These are phyloP conservation scores for Osmanthus fragrans DNA, from an alignment of 257 asterid species.

Conservation along the genomic window DNA sequence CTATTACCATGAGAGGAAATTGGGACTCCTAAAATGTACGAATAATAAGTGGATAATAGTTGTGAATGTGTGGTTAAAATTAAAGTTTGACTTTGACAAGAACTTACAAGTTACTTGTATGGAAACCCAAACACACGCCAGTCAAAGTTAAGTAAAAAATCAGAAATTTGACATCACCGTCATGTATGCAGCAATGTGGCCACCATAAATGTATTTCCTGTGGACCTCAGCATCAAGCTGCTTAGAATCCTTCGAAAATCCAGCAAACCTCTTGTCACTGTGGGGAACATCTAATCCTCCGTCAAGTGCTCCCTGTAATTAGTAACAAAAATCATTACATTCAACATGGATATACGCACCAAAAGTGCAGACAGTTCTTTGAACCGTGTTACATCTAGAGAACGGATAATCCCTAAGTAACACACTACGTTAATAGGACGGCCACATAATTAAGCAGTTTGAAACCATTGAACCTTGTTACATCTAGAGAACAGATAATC, in stretches of 20 bases:
- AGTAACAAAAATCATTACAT: not conserved
- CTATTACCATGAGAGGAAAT: no score
- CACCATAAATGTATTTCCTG: slow-evolving; percentile 56
- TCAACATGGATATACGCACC: not conserved
- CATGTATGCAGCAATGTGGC: slow-evolving; percentile 62
- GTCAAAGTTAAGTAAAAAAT: not conserved
- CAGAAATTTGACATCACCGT: slow-evolving; percentile 26
- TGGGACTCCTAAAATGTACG: no score
- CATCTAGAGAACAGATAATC: no score
- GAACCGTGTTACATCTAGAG: not conserved
- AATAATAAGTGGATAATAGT: no score
- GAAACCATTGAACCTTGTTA: no score
- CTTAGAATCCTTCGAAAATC: slow-evolving; percentile 64
- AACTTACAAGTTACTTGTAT: no score
- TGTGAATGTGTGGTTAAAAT: no score
- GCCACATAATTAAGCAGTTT: no score
- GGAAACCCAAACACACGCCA: no score
- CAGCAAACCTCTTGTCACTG: slow-evolving; percentile 85
- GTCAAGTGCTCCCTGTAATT: slow-evolving; percentile 68
- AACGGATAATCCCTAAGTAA: not conserved
- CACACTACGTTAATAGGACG: no score
- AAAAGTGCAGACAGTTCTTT: not conserved
- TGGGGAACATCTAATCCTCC: slow-evolving; percentile 88
- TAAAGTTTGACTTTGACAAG: no score
- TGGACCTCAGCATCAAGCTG: slow-evolving; percentile 58